Evolutionary conservation across 176 grass and related monocot species (phyloP).

Genomic region (Oryza glaberrima): DNA sequence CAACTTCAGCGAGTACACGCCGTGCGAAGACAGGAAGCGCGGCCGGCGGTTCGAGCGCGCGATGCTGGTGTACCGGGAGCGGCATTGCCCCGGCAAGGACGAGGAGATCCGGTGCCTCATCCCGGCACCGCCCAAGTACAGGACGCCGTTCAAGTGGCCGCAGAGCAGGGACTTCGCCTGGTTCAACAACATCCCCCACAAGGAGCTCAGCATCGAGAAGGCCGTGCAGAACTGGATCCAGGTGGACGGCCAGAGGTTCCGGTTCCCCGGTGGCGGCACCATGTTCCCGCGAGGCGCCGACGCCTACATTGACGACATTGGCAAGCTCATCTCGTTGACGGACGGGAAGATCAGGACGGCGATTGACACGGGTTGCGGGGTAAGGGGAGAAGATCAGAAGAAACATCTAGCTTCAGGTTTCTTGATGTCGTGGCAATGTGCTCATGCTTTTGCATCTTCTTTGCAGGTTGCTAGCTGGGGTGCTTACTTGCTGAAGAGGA

Average conservation of each 20-base stretch:
- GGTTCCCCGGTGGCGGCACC: constrained; percentile 92
- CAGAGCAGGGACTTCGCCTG: constrained; percentile 81
- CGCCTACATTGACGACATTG: constrained; percentile 89
- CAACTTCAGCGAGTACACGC: constrained; percentile 94
- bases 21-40: constrained; percentile 74
- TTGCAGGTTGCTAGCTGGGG: constrained; percentile 95
- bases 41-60: constrained; percentile 64
- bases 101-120: constrained; percentile 81
- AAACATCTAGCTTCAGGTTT: constrained; percentile 17
- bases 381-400: constrained; percentile 37
- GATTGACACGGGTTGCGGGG: constrained; percentile 86
- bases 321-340: constrained; percentile 67
- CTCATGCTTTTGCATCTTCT: constrained; percentile 18
- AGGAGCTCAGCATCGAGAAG: constrained; percentile 98
- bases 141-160: constrained; percentile 83
- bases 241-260: constrained; percentile 77
- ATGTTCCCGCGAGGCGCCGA: constrained; percentile 83
- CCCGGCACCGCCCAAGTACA: constrained; percentile 77
- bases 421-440: constrained; percentile 14
- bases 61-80: constrained; percentile 86
- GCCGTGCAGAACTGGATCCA: constrained; percentile 97
- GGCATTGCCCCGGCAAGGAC: constrained; percentile 77
- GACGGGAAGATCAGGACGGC: constrained; percentile 91
- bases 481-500: constrained; percentile 88
- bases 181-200: constrained; percentile 96